Evolutionary conservation across 1,284 basidiomycete species (phyloP), one percentile per base, ranked within the genome.

Genomic region (Rhodotorula mucilaginosa): DNA sequence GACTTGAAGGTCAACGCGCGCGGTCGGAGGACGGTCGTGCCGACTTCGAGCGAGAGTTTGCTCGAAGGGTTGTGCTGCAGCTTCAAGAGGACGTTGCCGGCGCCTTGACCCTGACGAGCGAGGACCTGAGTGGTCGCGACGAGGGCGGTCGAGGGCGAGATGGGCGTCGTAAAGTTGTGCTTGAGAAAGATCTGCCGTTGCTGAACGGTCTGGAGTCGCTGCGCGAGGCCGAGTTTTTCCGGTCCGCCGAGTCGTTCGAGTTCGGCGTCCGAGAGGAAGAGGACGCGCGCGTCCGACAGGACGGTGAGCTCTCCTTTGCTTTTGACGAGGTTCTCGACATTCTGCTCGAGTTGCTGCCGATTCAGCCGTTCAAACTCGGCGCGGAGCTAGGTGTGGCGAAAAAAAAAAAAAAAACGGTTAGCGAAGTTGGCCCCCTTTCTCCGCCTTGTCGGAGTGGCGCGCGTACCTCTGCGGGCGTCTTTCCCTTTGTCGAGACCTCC

Each of bases 31-130:
- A 83, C 74, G 2, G 82, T 83, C 34, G 81, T 79, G 10, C 78
- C 78, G 52, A 74, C 67, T 80, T 85, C 82, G 46, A 85, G 80
- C 57, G 80, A 79, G 64, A 89, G 79, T 51, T 85, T 83, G 19
- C 87, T 87, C 31, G 85, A 87, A 79, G 86, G 85, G 71, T 88
- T 88, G 76, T 89, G 87, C 69, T 86, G 85, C 62, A 90, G 75
- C 7, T 87, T 87, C 58, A 87, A 88, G 58, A 85, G 78, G 68
- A 89, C 79, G 67, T 84, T 84, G 23, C 84, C 84, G 31, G 78
- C 80, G 15, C 83, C 81, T 12, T 76, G 72, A 19, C 79, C 78
- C 57, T 79, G 73, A 15, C 80, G 76, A 2, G 77, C 78, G 60
- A 81, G 75, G 74, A 82, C 79, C 70, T 82, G 81, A 1, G 67